Percentiles rank a stretch among this genome's conserved stretches.
These are phyloP conservation scores for Penicillium sp. DNA, from an alignment of 2,329 filamentous ascomycete genomes.

Conservation along the genomic window DNA sequence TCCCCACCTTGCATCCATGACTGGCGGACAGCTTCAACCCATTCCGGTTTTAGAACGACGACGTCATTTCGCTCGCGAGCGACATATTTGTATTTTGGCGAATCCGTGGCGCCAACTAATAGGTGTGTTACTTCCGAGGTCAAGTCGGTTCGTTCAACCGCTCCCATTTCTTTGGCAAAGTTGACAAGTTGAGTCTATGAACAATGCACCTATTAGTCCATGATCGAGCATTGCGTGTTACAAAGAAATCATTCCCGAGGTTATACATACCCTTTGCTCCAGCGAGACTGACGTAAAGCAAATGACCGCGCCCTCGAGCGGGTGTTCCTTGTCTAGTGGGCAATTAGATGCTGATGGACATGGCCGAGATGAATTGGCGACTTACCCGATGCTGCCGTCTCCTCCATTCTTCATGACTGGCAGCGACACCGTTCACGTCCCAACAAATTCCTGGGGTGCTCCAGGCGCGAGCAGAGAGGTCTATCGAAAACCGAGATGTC, in stretches of 20 bases:
- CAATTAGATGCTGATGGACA: constrained; percentile 1
- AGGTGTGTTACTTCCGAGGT: constrained; percentile 96
- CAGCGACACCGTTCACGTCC: background rate
- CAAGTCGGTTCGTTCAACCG: constrained; percentile 79
- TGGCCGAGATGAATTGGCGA: constrained; percentile 3
- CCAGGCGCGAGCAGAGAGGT: background rate
- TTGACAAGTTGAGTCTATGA: constrained; percentile 38
- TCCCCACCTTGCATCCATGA: constrained; percentile 75
- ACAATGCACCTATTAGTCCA: constrained; percentile 7
- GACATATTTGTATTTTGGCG: constrained; percentile 91
- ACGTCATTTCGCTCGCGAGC: constrained; percentile 84
- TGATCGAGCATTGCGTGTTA: constrained; percentile 1
- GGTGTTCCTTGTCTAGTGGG: constrained; percentile 51
- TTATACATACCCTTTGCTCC: constrained; percentile 66
- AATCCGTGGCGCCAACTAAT: constrained; percentile 81
- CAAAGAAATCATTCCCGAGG: background rate
- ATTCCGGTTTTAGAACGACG: constrained; percentile 71
- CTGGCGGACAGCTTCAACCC: constrained; percentile 73
- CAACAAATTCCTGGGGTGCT: background rate
- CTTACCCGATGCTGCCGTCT: constrained; percentile 33
- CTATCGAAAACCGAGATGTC: constrained; percentile 3
- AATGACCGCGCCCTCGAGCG: constrained; percentile 66
- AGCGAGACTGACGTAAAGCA: constrained; percentile 82
- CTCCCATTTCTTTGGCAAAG: constrained; percentile 71
- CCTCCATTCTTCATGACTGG: constrained; percentile 40